Evolutionary conservation across 2,329 filamentous ascomycete genomes (phyloP), one percentile per base, ranked within the genome.

Genomic region (Mollisiaceae sp.): DNA sequence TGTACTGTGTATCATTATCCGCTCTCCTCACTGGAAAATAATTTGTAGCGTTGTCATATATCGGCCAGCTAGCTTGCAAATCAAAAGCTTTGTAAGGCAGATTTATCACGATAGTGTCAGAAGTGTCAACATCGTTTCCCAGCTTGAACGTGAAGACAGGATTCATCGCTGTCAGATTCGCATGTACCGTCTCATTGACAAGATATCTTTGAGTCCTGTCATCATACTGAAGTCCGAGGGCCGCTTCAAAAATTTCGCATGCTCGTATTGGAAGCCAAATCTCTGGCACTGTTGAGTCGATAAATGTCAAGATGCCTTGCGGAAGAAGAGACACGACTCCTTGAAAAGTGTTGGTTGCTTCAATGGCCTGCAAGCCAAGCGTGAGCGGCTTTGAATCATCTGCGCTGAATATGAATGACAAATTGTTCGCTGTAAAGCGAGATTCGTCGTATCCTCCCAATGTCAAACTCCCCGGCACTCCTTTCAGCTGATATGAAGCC

Each of bases 401-500:
- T 15, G 70, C 74, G 9, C 74, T 75, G 73, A 80, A 78, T 14
- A 74, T 74, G 68, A 80, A 79, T 6, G 74, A 74, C 9, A 75
- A 73, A 1, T 73, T 66, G 66, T 79, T 79, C 38, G 75, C 72
- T 0, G 61, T 69, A 67, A 79, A 79, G 27, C 77, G 74, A 0
- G 78, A 78, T 0, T 75, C 72, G 59, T 80, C 79, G 63, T 80
- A 80, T 12, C 79, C 78, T 15, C 77, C 78, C 24, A 81, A 73
- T 4, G 78, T 77, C 15, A 80, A 65, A 47, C 78, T 77, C 8
- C 76, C 78, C 50, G 76, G 77, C 68, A 47, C 75, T 71, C 76
- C 50, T 47, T 62, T 69, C 43, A 63, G 57, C n/a, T 75, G 75
- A 58, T 81, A 80, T 45, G 71, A 71, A 14, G 78, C 78, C 6